Percentiles rank a stretch among this genome's conserved stretches.
Conservation (phyloP, 2,329 filamentous ascomycete genomes). For the Harringtonia aguacate region DNA sequence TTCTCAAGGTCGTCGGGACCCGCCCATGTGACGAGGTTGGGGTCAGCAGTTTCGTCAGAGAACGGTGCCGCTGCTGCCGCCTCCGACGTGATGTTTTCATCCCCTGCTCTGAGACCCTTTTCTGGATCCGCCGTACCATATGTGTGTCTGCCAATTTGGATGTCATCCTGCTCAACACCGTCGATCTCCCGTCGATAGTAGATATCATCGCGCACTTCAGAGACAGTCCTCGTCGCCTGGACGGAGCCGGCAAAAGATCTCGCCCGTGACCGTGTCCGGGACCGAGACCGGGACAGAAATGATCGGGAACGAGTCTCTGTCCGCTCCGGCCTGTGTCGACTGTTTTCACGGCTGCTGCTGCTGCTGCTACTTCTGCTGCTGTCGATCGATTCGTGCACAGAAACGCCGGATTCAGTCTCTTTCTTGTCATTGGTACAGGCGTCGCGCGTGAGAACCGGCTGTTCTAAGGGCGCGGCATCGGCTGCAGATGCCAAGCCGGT, state of each 20-base stretch:
- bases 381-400: too few relatives aligned
- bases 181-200: constrained; percentile 24
- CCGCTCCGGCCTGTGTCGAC: neutral
- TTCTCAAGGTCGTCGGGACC: constrained; percentile 40
- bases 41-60: constrained; percentile 14
- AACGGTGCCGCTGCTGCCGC: neutral
- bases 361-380: neutral
- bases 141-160: too few relatives aligned
- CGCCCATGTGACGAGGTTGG: constrained; percentile 36
- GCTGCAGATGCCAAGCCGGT: too few relatives aligned
- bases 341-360: neutral
- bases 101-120: neutral
- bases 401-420: too few relatives aligned
- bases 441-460: too few relatives aligned
- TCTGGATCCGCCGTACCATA: constrained; percentile 1
- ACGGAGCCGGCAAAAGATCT: constrained; percentile 2
- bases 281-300: constrained; percentile 3
- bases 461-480: too few relatives aligned
- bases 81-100: neutral
- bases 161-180: constrained; percentile 8
- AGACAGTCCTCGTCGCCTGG: constrained; percentile 22
- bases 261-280: neutral
- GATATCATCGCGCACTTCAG: constrained; percentile 29
- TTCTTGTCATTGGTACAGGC: too few relatives aligned
- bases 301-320: neutral